Evolutionary conservation across 192 early-diverging fungal genomes (phyloP).

Genomic region (Coemansia sp.): DNA sequence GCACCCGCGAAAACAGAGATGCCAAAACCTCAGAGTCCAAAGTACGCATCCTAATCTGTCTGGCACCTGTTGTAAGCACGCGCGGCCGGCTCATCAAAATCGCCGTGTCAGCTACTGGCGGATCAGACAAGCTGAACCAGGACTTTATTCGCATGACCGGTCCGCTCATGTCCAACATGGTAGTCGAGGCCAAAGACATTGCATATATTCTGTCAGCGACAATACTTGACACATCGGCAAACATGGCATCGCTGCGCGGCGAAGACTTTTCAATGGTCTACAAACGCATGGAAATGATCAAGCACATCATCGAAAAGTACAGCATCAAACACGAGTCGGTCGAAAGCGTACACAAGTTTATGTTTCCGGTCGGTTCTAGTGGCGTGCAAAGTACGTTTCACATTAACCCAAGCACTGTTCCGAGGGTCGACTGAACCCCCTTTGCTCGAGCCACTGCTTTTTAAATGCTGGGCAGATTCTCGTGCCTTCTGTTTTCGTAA

Average conservation of each 20-base stretch:
- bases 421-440: not conserved
- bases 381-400: slow-evolving; percentile 31
- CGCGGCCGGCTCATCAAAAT: slow-evolving; percentile 37
- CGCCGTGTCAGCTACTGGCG: slow-evolving; percentile 30
- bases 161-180: slow-evolving; percentile 36
- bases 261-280: slow-evolving; percentile 48
- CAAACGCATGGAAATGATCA: slow-evolving; percentile 41
- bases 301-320: slow-evolving; percentile 31
- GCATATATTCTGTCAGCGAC: slow-evolving; percentile 43
- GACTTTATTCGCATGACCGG: slow-evolving; percentile 49
- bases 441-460: not conserved
- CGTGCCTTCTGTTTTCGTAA: not conserved
- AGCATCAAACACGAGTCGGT: slow-evolving; percentile 14
- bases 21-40: not conserved
- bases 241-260: slow-evolving; percentile 43
- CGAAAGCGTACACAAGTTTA: slow-evolving; percentile 33
- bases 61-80: slow-evolving; percentile 34
- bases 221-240: slow-evolving; percentile 41
- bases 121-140: slow-evolving; percentile 37
- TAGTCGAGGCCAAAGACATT: slow-evolving; percentile 29
- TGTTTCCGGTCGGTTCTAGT: slow-evolving; percentile 42
- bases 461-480: no score
- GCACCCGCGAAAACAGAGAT: not conserved
- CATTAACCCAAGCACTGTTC: not conserved
- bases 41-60: slow-evolving; percentile 32